Evolutionary conservation across 106 monocot genomes (phyloP).

Genomic region (Narthecium ossifragum): DNA sequence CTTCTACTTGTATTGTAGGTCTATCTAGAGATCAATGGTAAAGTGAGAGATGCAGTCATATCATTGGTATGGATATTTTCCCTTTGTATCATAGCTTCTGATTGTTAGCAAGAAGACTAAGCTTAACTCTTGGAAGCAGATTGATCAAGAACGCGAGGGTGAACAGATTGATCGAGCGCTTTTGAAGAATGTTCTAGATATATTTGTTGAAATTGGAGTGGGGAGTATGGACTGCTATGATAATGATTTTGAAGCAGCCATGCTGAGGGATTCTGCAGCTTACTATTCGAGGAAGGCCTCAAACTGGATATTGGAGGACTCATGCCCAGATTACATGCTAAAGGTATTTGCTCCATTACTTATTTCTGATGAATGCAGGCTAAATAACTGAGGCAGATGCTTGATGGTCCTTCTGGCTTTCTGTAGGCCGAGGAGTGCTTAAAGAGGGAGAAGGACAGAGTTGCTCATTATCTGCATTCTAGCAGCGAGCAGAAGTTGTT

Average conservation of each 20-base stretch:
- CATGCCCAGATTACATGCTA: conserved; percentile 88
- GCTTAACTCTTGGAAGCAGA: conserved; percentile 32
- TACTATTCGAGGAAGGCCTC: conserved; percentile 85
- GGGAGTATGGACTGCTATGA: conserved; percentile 68
- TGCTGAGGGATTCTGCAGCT: conserved; percentile 53
- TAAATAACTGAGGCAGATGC: too few relatives aligned
- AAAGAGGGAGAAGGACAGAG: conserved; percentile 77
- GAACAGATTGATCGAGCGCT: conserved; percentile 86
- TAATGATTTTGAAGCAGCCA: conserved; percentile 65
- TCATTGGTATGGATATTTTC: conserved; percentile 44
- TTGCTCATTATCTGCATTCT: conserved; percentile 66
- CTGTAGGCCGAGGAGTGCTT: conserved; percentile 82
- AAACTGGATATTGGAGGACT: conserved; percentile 74
- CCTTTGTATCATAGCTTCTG: too few relatives aligned
- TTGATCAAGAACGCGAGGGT: conserved; percentile 85
- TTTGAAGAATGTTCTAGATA: conserved; percentile 76
- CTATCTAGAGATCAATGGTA: conserved; percentile 54
- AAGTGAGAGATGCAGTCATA: conserved; percentile 65
- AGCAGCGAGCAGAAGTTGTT: conserved; percentile 85
- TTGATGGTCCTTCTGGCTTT: background rate
- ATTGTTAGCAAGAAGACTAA: too few relatives aligned
- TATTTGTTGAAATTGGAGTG: conserved; percentile 89
- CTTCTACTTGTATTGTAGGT: conserved; percentile 34
- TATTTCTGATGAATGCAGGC: background rate
- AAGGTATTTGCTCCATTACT: conserved; percentile 37